phyloP scores from a whole-genome alignment of 805 yeast species.

The Cyberlindnera saturnus region DNA sequence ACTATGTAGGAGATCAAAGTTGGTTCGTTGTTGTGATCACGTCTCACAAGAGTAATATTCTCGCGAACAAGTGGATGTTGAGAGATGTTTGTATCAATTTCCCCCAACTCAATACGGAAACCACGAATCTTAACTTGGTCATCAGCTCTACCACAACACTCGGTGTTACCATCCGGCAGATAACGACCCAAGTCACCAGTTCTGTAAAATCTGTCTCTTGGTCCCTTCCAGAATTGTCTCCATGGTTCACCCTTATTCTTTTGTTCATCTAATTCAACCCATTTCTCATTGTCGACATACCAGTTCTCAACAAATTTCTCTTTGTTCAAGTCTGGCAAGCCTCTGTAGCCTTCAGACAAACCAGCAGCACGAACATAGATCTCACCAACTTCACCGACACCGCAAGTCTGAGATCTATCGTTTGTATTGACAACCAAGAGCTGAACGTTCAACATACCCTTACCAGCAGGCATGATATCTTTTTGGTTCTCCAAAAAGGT shows the following conservation, averaged over 20 bases:
- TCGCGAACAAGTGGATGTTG: slow-evolving; percentile 91
- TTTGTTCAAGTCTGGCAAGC: slow-evolving; percentile 80
- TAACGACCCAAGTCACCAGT: slow-evolving; percentile 98
- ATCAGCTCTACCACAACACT: slow-evolving; percentile 98
- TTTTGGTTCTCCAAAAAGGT: slow-evolving; percentile 76
- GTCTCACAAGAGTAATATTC: slow-evolving; percentile 84
- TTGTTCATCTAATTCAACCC: slow-evolving; percentile 51
- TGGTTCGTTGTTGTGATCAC: slow-evolving; percentile 90
- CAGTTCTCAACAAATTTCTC: slow-evolving; percentile 88
- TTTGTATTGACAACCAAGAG: slow-evolving; percentile 87
- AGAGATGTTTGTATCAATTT: slow-evolving; percentile 94
- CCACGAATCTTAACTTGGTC: slow-evolving; percentile 98
- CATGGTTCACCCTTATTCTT: slow-evolving; percentile 44
- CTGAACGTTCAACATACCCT: slow-evolving; percentile 95
- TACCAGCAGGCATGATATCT: slow-evolving; percentile 97
- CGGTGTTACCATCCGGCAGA: slow-evolving; percentile 94
- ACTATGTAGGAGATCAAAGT: slow-evolving; percentile 88
- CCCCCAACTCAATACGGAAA: slow-evolving; percentile 96
- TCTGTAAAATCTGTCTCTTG: slow-evolving; percentile 91
- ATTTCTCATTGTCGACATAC: slow-evolving; percentile 67
- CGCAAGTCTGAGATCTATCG: slow-evolving; percentile 87
- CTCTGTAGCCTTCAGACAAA: slow-evolving; percentile 91
- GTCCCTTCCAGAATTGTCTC: slow-evolving; percentile 85
- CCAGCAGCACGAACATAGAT: slow-evolving; percentile 98
- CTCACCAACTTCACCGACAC: slow-evolving; percentile 98